Conservation (phyloP, 1,139 yeast species). For the Hyphopichia buzzinii region DNA sequence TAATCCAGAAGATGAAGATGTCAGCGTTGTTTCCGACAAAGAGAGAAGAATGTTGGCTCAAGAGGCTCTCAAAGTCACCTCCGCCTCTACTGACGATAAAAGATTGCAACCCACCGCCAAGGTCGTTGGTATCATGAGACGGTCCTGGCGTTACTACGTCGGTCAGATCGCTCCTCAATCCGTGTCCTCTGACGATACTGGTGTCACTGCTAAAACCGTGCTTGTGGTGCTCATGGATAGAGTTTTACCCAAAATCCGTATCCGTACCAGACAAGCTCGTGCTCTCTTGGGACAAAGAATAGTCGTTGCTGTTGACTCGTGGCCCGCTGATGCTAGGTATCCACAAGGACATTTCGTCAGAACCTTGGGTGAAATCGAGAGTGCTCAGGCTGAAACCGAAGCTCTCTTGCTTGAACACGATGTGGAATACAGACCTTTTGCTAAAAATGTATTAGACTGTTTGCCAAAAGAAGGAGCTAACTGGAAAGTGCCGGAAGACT, state of each 20-base stretch:
- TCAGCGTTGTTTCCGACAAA: slow-evolving; percentile 61
- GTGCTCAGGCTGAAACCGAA: slow-evolving; percentile 94
- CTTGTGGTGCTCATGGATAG: slow-evolving; percentile 88
- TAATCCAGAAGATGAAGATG: slow-evolving; percentile 51
- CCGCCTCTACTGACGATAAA: slow-evolving; percentile 33
- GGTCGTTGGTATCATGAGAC: slow-evolving; percentile 81
- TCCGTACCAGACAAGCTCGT: slow-evolving; percentile 80
- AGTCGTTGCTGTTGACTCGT: slow-evolving; percentile 86
- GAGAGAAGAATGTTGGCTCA: slow-evolving; percentile 75
- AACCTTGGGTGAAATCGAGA: slow-evolving; percentile 84
- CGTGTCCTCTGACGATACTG: slow-evolving; percentile 52
- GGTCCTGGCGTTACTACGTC: slow-evolving; percentile 96
- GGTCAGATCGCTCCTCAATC: slow-evolving; percentile 90
- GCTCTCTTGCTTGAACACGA: slow-evolving; percentile 92
- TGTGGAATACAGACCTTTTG: slow-evolving; percentile 94
- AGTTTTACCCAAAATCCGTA: slow-evolving; percentile 82
- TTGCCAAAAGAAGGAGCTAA: slow-evolving; percentile 89
- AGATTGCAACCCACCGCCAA: slow-evolving; percentile 85
- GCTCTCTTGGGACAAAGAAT: slow-evolving; percentile 84
- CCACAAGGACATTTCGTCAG: slow-evolving; percentile 97
- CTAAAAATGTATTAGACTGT: slow-evolving; percentile 88
- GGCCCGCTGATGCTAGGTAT: slow-evolving; percentile 81
- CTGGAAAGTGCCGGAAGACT: slow-evolving; percentile 80
- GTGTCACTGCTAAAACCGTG: slow-evolving; percentile 69
- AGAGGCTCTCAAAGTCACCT: slow-evolving; percentile 66